Percentiles rank a stretch among this genome's conserved stretches.
phyloP scores from a whole-genome alignment of 179 eudicot species.

The Beta corolliflora region DNA sequence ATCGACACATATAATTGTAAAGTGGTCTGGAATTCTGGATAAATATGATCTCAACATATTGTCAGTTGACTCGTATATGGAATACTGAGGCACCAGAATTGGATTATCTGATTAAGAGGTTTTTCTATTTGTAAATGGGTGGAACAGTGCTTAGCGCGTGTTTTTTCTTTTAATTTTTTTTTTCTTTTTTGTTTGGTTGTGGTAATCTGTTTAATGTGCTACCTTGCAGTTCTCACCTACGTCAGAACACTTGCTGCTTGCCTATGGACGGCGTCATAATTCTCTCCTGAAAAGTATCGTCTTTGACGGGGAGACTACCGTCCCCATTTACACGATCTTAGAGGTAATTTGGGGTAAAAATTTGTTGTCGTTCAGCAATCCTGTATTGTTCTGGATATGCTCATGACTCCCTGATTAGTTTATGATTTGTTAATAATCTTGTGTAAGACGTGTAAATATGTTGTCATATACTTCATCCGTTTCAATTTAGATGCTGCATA shows the following conservation, averaged over 20 bases:
- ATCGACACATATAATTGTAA: neutral
- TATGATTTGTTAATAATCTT: neutral
- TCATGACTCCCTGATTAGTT: neutral
- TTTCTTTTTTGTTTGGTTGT: neutral
- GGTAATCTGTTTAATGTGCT: neutral
- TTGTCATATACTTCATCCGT: neutral
- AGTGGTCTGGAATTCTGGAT: neutral
- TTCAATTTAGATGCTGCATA: no score
- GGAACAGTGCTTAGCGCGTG: neutral
- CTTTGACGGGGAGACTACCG: constrained; percentile 72
- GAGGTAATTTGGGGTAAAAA: constrained; percentile 51
- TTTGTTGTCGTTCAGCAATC: neutral
- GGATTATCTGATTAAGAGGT: neutral
- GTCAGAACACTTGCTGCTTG: constrained; percentile 90
- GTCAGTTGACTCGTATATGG: neutral
- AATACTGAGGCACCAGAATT: neutral
- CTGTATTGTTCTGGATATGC: neutral
- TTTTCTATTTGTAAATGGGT: neutral
- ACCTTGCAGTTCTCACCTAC: constrained; percentile 86
- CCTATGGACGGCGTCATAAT: constrained; percentile 89
- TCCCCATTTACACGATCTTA: constrained; percentile 80
- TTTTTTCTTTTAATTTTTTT: no score
- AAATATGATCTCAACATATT: neutral
- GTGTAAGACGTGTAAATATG: neutral
- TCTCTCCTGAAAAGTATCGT: constrained; percentile 89